Evolutionary conservation across 169 alveolate species (phyloP).

Genomic region (Eimeria praecox): DNA sequence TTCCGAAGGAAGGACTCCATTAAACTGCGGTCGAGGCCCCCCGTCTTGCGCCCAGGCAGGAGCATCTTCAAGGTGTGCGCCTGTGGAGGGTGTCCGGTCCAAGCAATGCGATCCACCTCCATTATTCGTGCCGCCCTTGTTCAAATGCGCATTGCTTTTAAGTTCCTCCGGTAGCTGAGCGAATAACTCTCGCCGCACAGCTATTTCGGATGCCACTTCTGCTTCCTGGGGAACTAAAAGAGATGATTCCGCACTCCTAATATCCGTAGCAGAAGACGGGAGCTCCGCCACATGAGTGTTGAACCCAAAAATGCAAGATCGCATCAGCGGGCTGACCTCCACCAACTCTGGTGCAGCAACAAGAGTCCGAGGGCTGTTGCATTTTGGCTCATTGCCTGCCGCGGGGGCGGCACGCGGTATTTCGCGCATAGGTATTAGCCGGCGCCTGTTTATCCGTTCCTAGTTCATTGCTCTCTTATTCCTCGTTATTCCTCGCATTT

Average conservation of each 20-base stretch:
- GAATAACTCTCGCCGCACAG: constrained; percentile 41
- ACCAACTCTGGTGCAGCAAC: constrained; percentile 62
- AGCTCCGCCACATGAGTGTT: constrained; percentile 73
- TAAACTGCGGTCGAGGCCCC: background rate
- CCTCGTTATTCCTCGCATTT: background rate
- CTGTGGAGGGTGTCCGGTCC: constrained; percentile 24
- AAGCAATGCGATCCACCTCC: constrained; percentile 32
- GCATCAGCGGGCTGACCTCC: constrained; percentile 77
- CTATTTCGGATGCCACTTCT: constrained; percentile 37
- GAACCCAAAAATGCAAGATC: constrained; percentile 69
- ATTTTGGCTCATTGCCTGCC: constrained; percentile 76
- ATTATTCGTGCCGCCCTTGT: background rate
- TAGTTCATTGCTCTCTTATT: background rate
- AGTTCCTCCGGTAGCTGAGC: constrained; percentile 61
- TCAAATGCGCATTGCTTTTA: background rate
- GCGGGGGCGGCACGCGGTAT: constrained; percentile 52
- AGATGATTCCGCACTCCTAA: constrained; percentile 1
- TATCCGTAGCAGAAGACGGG: constrained; percentile 65
- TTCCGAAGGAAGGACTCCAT: constrained; percentile 56
- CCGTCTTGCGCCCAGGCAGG: constrained; percentile 17
- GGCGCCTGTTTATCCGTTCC: background rate
- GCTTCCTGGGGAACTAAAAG: background rate
- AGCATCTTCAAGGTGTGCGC: constrained; percentile 20
- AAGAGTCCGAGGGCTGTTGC: constrained; percentile 59
- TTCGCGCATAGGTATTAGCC: constrained; percentile 35